Conservation (phyloP, 345 rosid genomes). For the Dimocarpus longan region DNA sequence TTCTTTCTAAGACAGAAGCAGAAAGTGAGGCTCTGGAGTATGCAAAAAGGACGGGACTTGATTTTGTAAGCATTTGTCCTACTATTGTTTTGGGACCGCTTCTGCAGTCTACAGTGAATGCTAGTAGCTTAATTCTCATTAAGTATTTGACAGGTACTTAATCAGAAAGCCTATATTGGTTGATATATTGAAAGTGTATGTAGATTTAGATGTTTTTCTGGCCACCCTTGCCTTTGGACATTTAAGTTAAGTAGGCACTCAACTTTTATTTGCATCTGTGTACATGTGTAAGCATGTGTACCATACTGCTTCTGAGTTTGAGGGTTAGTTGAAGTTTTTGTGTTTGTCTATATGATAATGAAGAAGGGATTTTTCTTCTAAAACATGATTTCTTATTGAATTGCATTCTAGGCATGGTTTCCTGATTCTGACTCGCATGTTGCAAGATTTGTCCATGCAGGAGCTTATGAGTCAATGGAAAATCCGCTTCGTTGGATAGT, state of each 20-base stretch:
- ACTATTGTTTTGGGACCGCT: conserved; percentile 54
- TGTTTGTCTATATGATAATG: background rate
- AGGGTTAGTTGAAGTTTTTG: background rate
- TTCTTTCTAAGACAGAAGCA: conserved; percentile 70
- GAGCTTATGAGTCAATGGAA: conserved; percentile 46
- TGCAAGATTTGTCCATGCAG: conserved; percentile 25
- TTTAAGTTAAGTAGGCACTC: background rate
- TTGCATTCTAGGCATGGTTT: background rate
- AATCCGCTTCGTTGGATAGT: conserved; percentile 36
- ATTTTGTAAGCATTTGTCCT: conserved; percentile 60
- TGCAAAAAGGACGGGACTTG: conserved; percentile 54
- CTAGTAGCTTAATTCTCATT: conserved; percentile 52
- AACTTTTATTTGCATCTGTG: background rate
- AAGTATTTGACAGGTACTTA: conserved; percentile 60
- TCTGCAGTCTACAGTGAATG: conserved; percentile 53
- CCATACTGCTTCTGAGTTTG: background rate
- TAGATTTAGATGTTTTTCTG: background rate
- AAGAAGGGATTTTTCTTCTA: background rate
- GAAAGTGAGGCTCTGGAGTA: conserved; percentile 69
- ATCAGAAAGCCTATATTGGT: background rate
- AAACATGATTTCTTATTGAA: background rate
- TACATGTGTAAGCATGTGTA: background rate
- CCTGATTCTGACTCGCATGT: background rate
- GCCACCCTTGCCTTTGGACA: background rate
- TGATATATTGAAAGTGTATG: background rate